These are phyloP conservation scores for Mesotaenium endlicherianum DNA, from an alignment of 139 green algal genomes.

Conservation along the genomic window DNA sequence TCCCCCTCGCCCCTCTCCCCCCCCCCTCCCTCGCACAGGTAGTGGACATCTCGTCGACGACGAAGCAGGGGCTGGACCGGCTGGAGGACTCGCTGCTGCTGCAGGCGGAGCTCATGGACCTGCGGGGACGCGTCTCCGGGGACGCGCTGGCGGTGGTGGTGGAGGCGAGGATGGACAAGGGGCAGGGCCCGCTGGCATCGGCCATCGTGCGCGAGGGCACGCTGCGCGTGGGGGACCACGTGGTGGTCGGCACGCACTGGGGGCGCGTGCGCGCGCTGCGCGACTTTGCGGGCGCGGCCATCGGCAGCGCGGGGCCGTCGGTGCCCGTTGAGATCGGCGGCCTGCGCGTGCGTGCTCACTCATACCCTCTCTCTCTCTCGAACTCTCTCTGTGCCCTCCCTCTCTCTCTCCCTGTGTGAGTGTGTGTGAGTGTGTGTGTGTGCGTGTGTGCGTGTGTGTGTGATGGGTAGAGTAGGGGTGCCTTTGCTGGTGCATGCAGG, in stretches of 20 bases:
- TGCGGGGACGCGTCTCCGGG: constrained; percentile 58
- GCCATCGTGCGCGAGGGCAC: constrained; percentile 67
- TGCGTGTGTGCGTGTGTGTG: too few relatives aligned
- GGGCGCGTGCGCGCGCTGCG: constrained; percentile 61
- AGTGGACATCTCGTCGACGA: constrained; percentile 67
- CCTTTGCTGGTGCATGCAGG: too few relatives aligned
- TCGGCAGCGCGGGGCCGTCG: constrained; percentile 2
- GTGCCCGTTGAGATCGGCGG: not conserved
- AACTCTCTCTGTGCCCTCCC: too few relatives aligned
- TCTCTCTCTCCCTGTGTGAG: too few relatives aligned
- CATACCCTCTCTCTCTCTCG: too few relatives aligned
- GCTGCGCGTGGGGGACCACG: constrained; percentile 63
- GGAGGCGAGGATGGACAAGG: constrained; percentile 76
- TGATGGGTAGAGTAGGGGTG: too few relatives aligned
- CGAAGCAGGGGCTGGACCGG: constrained; percentile 65
- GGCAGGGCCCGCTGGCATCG: constrained; percentile 78
- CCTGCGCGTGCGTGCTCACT: too few relatives aligned
- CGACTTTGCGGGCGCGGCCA: not conserved
- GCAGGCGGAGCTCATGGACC: constrained; percentile 82
- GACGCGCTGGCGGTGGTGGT: constrained; percentile 74
- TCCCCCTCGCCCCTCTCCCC: too few relatives aligned
- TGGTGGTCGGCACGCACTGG: constrained; percentile 83
- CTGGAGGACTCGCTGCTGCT: constrained; percentile 86
- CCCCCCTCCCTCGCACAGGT: too few relatives aligned
- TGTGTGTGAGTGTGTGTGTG: too few relatives aligned